Evolutionary conservation across 768 basidiomycete species (phyloP).

Genomic region (Termitomyces sp.): DNA sequence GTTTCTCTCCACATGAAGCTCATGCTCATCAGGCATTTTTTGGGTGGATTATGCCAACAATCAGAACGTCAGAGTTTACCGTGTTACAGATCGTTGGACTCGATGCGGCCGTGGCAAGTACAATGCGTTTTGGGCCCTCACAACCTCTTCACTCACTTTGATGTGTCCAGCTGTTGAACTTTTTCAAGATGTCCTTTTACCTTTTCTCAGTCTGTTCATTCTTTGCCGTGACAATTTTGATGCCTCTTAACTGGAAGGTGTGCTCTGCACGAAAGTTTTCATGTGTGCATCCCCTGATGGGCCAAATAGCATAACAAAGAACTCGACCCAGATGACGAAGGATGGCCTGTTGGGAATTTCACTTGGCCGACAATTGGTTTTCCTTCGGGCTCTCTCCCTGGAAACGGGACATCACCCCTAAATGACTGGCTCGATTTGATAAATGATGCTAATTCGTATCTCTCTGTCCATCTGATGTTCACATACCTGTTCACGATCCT

Average conservation of each 20-base stretch:
- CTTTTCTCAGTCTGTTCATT: conserved; percentile 85
- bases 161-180: conserved; percentile 70
- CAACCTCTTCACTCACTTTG: neutral
- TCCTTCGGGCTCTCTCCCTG: conserved; percentile 15
- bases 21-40: conserved; percentile 85
- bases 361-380: conserved; percentile 40
- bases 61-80: conserved; percentile 86
- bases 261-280: conserved; percentile 19
- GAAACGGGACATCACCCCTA: conserved; percentile 32
- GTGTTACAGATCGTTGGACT: conserved; percentile 94
- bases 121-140: neutral
- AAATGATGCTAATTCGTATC: conserved; percentile 84
- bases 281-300: conserved; percentile 1
- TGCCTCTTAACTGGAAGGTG: conserved; percentile 94
- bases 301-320: conserved; percentile 65
- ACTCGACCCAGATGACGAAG: conserved; percentile 46
- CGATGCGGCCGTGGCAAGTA: conserved; percentile 88
- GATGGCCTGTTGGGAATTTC: conserved; percentile 37
- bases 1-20: conserved; percentile 91
- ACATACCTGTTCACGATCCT: conserved; percentile 91
- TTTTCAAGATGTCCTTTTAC: conserved; percentile 93
- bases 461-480: conserved; percentile 86
- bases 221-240: conserved; percentile 78
- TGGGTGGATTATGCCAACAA: conserved; percentile 94
- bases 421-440: conserved; percentile 84